Conservation (phyloP, 306 rosid genomes). For the Castanopsis chinensis region DNA sequence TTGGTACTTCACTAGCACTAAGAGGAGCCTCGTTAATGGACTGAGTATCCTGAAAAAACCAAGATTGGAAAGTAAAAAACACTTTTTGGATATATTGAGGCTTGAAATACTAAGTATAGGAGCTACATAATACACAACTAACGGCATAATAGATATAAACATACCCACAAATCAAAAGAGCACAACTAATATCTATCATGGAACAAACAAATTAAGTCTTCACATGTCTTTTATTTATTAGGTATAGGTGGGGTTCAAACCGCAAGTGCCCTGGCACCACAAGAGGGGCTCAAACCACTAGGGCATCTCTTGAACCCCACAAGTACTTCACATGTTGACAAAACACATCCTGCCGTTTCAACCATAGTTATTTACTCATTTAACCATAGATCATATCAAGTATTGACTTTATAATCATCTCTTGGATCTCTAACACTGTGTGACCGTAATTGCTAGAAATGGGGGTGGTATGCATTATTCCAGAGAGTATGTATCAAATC, state of each 20-base stretch:
- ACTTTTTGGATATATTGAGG: constrained; percentile 1
- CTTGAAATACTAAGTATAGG: not conserved
- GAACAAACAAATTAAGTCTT: not conserved
- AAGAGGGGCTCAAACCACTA: not conserved
- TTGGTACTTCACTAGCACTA: constrained; percentile 60
- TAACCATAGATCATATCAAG: not conserved
- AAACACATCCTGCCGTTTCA: not conserved
- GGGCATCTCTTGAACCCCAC: no score
- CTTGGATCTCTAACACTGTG: not conserved
- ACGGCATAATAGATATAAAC: not conserved
- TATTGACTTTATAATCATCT: not conserved
- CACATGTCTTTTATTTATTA: no score
- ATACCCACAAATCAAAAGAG: not conserved
- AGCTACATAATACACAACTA: not conserved
- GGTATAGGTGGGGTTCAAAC: no score
- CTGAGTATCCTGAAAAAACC: constrained; percentile 57
- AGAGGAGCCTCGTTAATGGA: constrained; percentile 44
- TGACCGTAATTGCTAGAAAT: not conserved
- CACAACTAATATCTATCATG: not conserved
- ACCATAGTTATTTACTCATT: not conserved
- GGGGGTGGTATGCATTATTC: no score
- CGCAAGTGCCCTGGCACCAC: no score
- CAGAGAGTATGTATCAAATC: no score
- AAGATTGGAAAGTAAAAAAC: not conserved
- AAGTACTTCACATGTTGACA: not conserved